Evolutionary conservation across 768 basidiomycete genomes (phyloP).

Genomic region (Auricularia sp.): DNA sequence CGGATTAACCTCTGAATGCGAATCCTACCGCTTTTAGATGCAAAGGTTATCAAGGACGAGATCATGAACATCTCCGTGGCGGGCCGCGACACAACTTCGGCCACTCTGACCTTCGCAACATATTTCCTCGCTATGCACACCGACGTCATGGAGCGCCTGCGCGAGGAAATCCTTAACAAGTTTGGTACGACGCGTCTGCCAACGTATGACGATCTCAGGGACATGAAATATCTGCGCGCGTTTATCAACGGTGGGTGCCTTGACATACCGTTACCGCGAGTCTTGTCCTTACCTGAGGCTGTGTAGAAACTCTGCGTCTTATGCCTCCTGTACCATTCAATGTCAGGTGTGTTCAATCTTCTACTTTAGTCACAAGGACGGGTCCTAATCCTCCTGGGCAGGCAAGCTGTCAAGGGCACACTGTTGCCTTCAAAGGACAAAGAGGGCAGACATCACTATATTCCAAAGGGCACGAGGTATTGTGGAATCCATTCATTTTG

Average conservation of each 20-base stretch:
- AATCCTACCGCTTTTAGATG: constrained; percentile 19
- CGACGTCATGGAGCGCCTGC: constrained; percentile 32
- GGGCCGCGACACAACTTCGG: constrained; percentile 37
- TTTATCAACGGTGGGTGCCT: constrained; percentile 42
- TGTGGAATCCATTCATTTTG: constrained; percentile 9
- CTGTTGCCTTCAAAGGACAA: constrained; percentile 30
- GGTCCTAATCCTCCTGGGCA: neutral
- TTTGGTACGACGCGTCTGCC: constrained; percentile 37
- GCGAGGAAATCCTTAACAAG: constrained; percentile 37
- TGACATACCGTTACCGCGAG: neutral
- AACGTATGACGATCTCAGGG: constrained; percentile 43
- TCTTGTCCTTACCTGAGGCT: neutral
- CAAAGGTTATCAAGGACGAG: constrained; percentile 38
- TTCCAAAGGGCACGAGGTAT: constrained; percentile 31
- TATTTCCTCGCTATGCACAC: constrained; percentile 50
- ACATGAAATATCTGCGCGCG: constrained; percentile 49
- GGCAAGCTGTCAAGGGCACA: constrained; percentile 17
- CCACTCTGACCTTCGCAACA: constrained; percentile 39
- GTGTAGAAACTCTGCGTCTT: constrained; percentile 38
- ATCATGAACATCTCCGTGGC: constrained; percentile 34
- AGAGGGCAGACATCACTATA: constrained; percentile 40
- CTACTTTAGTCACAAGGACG: too few relatives aligned
- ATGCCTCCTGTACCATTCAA: constrained; percentile 35
- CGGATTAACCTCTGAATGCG: constrained; percentile 1
- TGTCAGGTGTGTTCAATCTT: constrained; percentile 23